A percentile compares a stretch with the other conserved stretches of the same genome.
These are phyloP conservation scores for Microbotryum lychnidis-dioicae DNA, from an alignment of 1,284 basidiomycete genomes.

Conservation along the genomic window DNA sequence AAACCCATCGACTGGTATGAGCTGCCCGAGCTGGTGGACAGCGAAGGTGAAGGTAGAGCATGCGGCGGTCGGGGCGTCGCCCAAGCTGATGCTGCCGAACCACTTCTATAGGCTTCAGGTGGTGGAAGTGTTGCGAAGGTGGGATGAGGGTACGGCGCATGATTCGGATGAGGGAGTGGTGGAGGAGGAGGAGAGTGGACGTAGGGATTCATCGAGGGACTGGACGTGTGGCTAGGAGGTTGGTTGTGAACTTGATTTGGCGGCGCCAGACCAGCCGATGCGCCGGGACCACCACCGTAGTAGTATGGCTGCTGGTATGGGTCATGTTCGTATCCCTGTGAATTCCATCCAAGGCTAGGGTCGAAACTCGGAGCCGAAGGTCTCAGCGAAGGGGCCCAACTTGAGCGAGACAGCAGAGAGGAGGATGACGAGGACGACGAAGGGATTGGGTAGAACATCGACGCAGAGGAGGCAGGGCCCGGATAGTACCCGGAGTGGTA, in stretches of 20 bases:
- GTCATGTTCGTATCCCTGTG: constrained; percentile 4
- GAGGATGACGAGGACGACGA: not conserved
- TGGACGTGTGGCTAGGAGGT: constrained; percentile 5
- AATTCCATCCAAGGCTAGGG: constrained; percentile 12
- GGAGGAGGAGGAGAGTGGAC: not conserved
- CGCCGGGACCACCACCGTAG: not conserved
- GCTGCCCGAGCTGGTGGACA: constrained; percentile 3
- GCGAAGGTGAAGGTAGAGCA: constrained; percentile 17
- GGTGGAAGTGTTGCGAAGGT: not conserved
- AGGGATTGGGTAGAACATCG: not conserved
- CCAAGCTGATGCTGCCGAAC: not conserved
- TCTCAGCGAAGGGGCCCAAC: constrained; percentile 3
- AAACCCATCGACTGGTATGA: not conserved
- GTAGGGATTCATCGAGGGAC: constrained; percentile 2
- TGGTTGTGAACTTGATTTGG: not conserved
- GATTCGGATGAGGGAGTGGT: not conserved
- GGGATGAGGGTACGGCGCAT: not conserved
- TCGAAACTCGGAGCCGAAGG: constrained; percentile 27
- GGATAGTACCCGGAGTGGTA: not conserved
- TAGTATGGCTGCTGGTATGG: not conserved
- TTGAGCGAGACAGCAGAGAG: not conserved
- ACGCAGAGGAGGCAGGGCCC: not conserved
- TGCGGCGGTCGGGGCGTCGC: not conserved
- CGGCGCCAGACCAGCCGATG: constrained; percentile 4
- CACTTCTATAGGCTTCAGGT: not conserved